A percentile compares a stretch with the other conserved stretches of the same genome.
Conservation (phyloP, 2,329 filamentous ascomycete species). For the Fusarium verticillioides region DNA sequence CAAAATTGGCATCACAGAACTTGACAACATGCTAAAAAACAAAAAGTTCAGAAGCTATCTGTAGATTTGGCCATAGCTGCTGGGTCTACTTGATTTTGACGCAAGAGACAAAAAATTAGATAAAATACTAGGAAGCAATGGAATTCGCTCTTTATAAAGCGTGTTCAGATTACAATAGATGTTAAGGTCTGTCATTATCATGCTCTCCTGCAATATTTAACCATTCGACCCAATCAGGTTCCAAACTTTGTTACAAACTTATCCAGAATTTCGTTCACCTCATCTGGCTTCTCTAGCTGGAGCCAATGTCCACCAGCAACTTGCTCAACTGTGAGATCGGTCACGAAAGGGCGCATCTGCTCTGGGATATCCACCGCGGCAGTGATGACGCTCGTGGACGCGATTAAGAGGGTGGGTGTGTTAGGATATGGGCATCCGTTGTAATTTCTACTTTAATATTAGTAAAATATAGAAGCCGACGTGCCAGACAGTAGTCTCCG, state of each 20-base stretch:
- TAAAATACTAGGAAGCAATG: too few relatives aligned
- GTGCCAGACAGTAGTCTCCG: background rate
- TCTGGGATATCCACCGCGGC: background rate
- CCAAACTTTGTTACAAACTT: background rate
- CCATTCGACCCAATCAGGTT: too few relatives aligned
- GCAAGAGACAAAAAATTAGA: too few relatives aligned
- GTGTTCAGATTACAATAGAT: too few relatives aligned
- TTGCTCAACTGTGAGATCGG: background rate
- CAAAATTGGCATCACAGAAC: too few relatives aligned
- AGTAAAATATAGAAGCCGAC: background rate
- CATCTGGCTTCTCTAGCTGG: background rate
- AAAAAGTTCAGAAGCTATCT: too few relatives aligned
- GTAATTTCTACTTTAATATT: background rate
- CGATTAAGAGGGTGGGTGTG: background rate
- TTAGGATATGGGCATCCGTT: background rate
- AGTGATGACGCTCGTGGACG: background rate
- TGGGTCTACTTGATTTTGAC: too few relatives aligned
- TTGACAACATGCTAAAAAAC: too few relatives aligned
- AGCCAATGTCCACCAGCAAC: background rate
- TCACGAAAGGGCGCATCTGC: background rate
- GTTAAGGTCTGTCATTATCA: accelerated
- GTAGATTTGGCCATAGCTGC: too few relatives aligned
- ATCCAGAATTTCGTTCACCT: background rate
- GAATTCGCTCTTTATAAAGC: too few relatives aligned
- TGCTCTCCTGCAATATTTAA: too few relatives aligned